These are phyloP conservation scores for Parachaetomium inaequale DNA, from an alignment of 495 filamentous ascomycete species.

Conservation along the genomic window DNA sequence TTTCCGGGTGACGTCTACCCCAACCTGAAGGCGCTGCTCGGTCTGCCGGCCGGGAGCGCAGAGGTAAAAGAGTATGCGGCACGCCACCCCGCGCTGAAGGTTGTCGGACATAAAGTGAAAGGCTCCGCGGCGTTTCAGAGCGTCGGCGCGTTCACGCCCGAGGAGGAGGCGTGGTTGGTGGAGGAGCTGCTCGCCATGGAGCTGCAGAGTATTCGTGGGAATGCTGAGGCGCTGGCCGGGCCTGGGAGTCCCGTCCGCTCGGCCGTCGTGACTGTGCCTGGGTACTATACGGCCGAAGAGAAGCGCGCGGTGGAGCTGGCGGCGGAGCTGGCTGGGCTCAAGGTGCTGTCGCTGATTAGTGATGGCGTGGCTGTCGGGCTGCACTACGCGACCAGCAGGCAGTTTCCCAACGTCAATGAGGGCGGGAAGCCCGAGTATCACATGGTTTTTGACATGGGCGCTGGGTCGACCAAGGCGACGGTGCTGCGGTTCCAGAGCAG, in stretches of 20 bases:
- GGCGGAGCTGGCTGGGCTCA: conserved; percentile 80
- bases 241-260: conserved; percentile 69
- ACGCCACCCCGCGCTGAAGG: conserved; percentile 66
- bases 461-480: conserved; percentile 94
- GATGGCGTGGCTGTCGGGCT: conserved; percentile 91
- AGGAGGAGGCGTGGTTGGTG: conserved; percentile 71
- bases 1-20: conserved; percentile 92
- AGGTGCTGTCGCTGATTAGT: conserved; percentile 77
- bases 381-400: conserved; percentile 89
- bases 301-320: conserved; percentile 77
- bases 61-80: conserved; percentile 62
- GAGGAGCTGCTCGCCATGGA: conserved; percentile 98
- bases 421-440: conserved; percentile 89
- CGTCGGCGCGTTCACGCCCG: conserved; percentile 57
- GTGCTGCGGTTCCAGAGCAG: conserved; percentile 84
- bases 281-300: conserved; percentile 86
- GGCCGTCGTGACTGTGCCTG: conserved; percentile 85
- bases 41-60: conserved; percentile 60
- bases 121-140: conserved; percentile 75
- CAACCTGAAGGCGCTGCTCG: conserved; percentile 85
- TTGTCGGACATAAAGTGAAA: conserved; percentile 55
- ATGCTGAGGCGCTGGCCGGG: conserved; percentile 84
- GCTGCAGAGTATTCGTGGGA: conserved; percentile 78
- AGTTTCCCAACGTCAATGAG: conserved; percentile 78
- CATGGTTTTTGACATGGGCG: conserved; percentile 96